Percentiles rank a stretch among this genome's conserved stretches.
Evolutionary conservation across 805 yeast genomes (phyloP).

Genomic region (Yamadazyma insecticola): DNA sequence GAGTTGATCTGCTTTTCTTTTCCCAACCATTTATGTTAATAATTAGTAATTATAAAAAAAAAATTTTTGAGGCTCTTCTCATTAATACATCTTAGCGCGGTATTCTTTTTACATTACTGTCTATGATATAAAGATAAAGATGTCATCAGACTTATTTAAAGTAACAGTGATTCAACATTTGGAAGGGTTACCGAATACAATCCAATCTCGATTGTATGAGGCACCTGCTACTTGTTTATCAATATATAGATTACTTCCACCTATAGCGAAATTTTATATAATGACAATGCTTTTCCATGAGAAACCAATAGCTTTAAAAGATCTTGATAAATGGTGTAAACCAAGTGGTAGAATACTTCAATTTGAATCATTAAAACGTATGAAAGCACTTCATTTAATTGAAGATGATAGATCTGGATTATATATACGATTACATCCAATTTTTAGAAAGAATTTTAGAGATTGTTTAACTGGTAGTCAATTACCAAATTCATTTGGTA

Average conservation of each 20-base stretch:
- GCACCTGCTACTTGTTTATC: constrained; percentile 92
- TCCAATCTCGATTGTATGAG: constrained; percentile 76
- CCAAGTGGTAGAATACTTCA: constrained; percentile 54
- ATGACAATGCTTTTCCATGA: constrained; percentile 85
- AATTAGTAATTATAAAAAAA: background rate
- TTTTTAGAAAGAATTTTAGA: constrained; percentile 69
- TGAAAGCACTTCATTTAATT: constrained; percentile 71
- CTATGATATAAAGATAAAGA: too few species aligned
- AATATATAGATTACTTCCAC: constrained; percentile 83
- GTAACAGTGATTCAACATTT: constrained; percentile 77
- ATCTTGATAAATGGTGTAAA: constrained; percentile 73
- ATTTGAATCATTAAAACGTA: constrained; percentile 72
- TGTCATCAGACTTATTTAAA: constrained; percentile 10
- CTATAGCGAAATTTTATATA: constrained; percentile 82
- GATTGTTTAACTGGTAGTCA: constrained; percentile 82
- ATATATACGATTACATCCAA: constrained; percentile 57
- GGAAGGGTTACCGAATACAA: constrained; percentile 82
- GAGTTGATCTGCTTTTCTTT: constrained; percentile 11
- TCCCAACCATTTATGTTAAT: constrained; percentile 6
- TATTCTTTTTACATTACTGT: too few species aligned
- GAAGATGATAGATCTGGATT: constrained; percentile 51
- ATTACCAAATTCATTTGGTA: constrained; percentile 70
- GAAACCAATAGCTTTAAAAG: constrained; percentile 60
- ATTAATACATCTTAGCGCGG: background rate
- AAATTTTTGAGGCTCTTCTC: background rate